Evolutionary conservation across 306 rosid species (phyloP), one percentile per base, ranked within the genome.

Genomic region (Rosa lucieae): DNA sequence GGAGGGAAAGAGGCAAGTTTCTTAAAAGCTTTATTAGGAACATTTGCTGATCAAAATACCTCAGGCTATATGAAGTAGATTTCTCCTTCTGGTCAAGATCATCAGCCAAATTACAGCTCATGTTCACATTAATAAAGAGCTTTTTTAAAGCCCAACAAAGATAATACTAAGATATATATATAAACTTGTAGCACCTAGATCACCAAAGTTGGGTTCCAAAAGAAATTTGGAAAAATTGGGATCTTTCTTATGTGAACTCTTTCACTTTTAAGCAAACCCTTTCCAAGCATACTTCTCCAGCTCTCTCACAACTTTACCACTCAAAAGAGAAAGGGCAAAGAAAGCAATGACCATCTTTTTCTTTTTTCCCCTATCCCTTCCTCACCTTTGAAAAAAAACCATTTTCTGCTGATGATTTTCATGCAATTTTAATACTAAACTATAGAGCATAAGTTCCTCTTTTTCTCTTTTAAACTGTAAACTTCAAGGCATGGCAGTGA

Each of bases 401-500:
- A 70, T 58, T 84, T 79, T 85, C 83, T 85, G 68, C 77, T 84
- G 86, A 73, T 90, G 85, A 90, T 87, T 87, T 93, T 90, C 90
- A 85, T 91, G 90, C 87, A 85, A 71, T 73, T 86, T 53, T 81
- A 47, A 83, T 80, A 83, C 78, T 82, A 87, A 81, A 79, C 81
- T 77, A 66, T 77, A 52, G 70, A 51, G 79, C 59, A 63, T 74
- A 55, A 70, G 55, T 42, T 78, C 67, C 80, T 42, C 62, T 26
- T 77, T 59, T 29, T 75, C 74, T 79, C 49, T 42, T 47, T 66
- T 73, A 79, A 74, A 81, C 79, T 55, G 79, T 83, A 86, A 80
- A 71, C 91, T 86, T 91, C 97, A 86, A 91, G 89, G 80, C 72
- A 69, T 81, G 86, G 73, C 87, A 85, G 84, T 81, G 83, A 86